Evolutionary conservation across 2,329 filamentous ascomycete species (phyloP), one percentile per base, ranked within the genome.

Genomic region (Plectosphaerella cucumerina): DNA sequence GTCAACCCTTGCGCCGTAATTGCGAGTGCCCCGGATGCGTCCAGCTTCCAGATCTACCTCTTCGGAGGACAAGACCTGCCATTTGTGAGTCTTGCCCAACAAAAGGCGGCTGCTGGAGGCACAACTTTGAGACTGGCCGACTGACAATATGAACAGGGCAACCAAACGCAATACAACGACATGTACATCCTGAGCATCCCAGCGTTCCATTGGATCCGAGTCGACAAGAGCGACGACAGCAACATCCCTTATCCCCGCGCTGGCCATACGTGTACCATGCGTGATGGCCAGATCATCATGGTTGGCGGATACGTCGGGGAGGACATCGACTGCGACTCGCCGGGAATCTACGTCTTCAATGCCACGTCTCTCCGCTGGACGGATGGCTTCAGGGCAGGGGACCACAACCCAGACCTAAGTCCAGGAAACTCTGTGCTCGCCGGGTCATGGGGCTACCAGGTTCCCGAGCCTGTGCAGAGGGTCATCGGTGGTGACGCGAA

Each of bases 21-120:
- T 17, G 85, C 82, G 41, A 82, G 83, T 15, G 84, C 85, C 11
- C 79, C 86, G 6, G 86, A 89, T 60, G 87, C 86, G 9, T 86
- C 84, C 17, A 87, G 83, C 23, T 89, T 89, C 62, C 87, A 91
- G 61, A 77, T 92, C 43, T 90, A 91, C 68, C 79, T 91, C 70
- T 91, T 87, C 61, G 88, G 86, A 12, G 88, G 88, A 0, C 88
- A 91, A 62, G 87, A 88, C 56, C 72, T 91, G 1, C 86, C 87
- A 1, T 78, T 75, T 53, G 83, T 74, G 58, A 60, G 70, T 62
- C 15, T 47, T 17, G 17, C 21, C 15, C 18, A 3, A 18, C 17
- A 34, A 14, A 39, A n/a, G n/a, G n/a, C n/a, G 14, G 15, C 17
- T 15, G 35, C 35, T 11, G 4, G 6, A 35, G n/a, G n/a, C n/a